phyloP scores from a whole-genome alignment of 768 basidiomycete species.

The Hericium erinaceus region DNA sequence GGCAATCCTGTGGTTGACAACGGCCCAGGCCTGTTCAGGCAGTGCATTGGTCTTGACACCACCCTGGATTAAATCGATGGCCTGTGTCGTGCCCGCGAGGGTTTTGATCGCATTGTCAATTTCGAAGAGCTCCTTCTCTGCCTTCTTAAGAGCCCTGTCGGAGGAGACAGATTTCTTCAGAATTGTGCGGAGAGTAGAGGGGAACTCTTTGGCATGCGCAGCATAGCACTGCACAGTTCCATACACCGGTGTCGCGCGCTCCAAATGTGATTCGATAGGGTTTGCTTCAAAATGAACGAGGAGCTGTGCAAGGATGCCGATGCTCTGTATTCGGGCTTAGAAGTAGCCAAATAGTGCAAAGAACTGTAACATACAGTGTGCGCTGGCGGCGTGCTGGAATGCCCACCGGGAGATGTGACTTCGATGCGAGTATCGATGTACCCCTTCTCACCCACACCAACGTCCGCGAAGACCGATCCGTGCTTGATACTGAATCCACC shows the following conservation, averaged over 20 bases:
- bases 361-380: slow-evolving; percentile 50
- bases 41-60: slow-evolving; percentile 38
- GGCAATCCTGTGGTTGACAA: slow-evolving; percentile 27
- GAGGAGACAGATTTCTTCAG: slow-evolving; percentile 19
- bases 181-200: slow-evolving; percentile 19
- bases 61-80: slow-evolving; percentile 33
- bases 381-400: slow-evolving; percentile 73
- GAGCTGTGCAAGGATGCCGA: slow-evolving; percentile 61
- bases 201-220: slow-evolving; percentile 30
- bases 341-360: not conserved
- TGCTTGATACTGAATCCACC: slow-evolving; percentile 42
- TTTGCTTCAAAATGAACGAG: slow-evolving; percentile 11
- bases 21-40: slow-evolving; percentile 30
- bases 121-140: slow-evolving; percentile 24
- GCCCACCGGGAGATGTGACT: slow-evolving; percentile 67
- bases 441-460: slow-evolving; percentile 70
- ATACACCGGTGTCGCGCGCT: slow-evolving; percentile 25
- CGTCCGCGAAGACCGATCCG: slow-evolving; percentile 48
- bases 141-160: slow-evolving; percentile 23
- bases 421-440: slow-evolving; percentile 53
- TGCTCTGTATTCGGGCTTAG: slow-evolving; percentile 25
- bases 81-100: slow-evolving; percentile 22
- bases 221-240: slow-evolving; percentile 33
- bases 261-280: slow-evolving; percentile 17
- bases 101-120: slow-evolving; percentile 18